Evolutionary conservation across 2,329 filamentous ascomycete species (phyloP).

Genomic region (Immersiporthe knoxdaviesiana): DNA sequence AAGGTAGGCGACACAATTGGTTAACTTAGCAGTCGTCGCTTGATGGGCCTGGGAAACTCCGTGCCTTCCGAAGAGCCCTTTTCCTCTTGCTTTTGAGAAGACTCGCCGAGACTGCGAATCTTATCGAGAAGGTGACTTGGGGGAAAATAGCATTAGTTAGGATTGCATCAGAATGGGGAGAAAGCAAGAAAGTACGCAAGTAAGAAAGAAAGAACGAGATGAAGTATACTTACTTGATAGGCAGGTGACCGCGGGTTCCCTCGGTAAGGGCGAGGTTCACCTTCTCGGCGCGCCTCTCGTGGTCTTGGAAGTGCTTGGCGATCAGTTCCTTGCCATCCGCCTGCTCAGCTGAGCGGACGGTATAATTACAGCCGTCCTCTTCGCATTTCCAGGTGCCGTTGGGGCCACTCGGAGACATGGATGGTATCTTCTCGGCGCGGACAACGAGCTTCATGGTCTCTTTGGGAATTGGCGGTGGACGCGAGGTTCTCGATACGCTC

Average conservation of each 20-base stretch:
- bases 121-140: slow-evolving; percentile 63
- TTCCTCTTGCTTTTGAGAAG: slow-evolving; percentile 39
- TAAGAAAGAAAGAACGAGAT: too few species aligned
- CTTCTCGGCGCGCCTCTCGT: slow-evolving; percentile 58
- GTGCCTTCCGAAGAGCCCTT: slow-evolving; percentile 40
- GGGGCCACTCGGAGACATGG: slow-evolving; percentile 55
- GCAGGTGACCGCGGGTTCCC: slow-evolving; percentile 56
- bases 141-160: slow-evolving; percentile 17
- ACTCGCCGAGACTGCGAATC: slow-evolving; percentile 51
- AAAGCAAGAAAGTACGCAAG: too few species aligned
- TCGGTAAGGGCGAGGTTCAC: slow-evolving; percentile 59
- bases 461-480: slow-evolving; percentile 31
- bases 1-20: too few species aligned
- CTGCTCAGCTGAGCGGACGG: slow-evolving; percentile 65
- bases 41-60: slow-evolving; percentile 48
- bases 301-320: slow-evolving; percentile 62
- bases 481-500: slow-evolving; percentile 14
- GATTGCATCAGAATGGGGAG: too few species aligned
- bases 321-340: slow-evolving; percentile 60
- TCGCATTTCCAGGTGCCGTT: slow-evolving; percentile 69
- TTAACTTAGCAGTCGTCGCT: slow-evolving; percentile 45
- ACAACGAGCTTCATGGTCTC: slow-evolving; percentile 49
- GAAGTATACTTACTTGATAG: slow-evolving; percentile 57
- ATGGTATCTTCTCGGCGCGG: slow-evolving; percentile 54
- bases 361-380: slow-evolving; percentile 64